Conservation (phyloP, 116 monocot genomes). For the Iris pallida region DNA sequence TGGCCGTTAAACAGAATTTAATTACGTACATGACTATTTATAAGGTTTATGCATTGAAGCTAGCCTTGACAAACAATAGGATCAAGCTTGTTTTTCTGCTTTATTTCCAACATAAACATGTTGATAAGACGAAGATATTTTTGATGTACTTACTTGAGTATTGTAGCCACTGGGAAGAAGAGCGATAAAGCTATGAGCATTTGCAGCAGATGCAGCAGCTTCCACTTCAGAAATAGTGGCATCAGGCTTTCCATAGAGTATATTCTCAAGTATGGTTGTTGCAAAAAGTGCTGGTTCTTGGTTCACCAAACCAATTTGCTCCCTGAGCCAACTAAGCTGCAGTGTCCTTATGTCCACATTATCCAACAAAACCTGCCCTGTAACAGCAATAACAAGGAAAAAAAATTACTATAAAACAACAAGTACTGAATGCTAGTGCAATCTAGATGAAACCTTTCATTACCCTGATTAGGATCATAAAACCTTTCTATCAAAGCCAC, state of each 20-base stretch:
- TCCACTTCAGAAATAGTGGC: constrained; percentile 74
- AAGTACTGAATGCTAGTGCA: not conserved
- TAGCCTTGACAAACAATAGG: too few relatives aligned
- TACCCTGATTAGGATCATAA: constrained; percentile 86
- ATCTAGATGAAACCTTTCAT: not conserved
- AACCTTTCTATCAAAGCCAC: constrained; percentile 80
- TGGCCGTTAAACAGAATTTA: too few relatives aligned
- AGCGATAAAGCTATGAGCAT: constrained; percentile 84
- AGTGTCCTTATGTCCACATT: constrained; percentile 72
- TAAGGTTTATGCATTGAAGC: too few relatives aligned
- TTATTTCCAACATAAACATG: too few relatives aligned
- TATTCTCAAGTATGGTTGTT: constrained; percentile 75
- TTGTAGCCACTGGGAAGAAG: constrained; percentile 82
- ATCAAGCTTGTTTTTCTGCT: too few relatives aligned
- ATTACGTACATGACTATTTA: too few relatives aligned
- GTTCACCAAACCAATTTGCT: constrained; percentile 86
- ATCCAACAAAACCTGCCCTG: constrained; percentile 78
- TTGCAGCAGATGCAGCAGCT: constrained; percentile 71
- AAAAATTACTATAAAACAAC: not conserved
- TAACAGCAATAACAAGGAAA: constrained; percentile 13
- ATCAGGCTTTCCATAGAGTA: constrained; percentile 82
- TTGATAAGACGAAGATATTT: too few relatives aligned
- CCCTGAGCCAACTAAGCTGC: constrained; percentile 76
- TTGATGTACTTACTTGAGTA: constrained; percentile 48
- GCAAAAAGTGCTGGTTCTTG: constrained; percentile 94